Conservation (phyloP, 1,284 basidiomycete genomes). For the Ganoderma lucidum region DNA sequence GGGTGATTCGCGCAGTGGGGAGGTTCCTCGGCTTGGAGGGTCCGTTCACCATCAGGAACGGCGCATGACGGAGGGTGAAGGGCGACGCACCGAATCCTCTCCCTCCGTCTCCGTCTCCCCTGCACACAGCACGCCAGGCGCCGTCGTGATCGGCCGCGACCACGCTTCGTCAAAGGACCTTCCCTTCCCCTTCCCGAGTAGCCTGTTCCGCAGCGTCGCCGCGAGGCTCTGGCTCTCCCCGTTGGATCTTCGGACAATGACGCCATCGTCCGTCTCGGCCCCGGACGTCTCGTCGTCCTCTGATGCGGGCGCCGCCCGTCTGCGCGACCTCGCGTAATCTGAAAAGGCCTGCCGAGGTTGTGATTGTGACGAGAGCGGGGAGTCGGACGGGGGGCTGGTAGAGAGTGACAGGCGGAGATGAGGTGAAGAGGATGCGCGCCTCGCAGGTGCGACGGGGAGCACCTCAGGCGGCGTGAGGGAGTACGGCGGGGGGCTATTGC, state of each 20-base stretch:
- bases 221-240: conserved; percentile 17
- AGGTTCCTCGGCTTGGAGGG: conserved; percentile 57
- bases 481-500: conserved; percentile 34
- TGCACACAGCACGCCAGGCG: conserved; percentile 64
- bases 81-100: conserved; percentile 70
- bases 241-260: conserved; percentile 39
- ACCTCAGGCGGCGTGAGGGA: conserved; percentile 33
- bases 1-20: conserved; percentile 65
- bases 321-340: conserved; percentile 24
- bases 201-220: conserved; percentile 34
- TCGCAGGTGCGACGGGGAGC: conserved; percentile 11
- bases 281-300: conserved; percentile 36
- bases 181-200: conserved; percentile 46
- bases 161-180: conserved; percentile 32
- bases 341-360: conserved; percentile 26
- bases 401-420: conserved; percentile 24
- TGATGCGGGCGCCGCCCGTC: conserved; percentile 28
- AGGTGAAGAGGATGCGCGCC: conserved; percentile 29
- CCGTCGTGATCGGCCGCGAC: conserved; percentile 59
- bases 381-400: neutral
- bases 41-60: neutral
- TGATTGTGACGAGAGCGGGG: conserved; percentile 20
- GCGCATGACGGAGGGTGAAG: neutral
- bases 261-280: conserved; percentile 40
- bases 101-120: conserved; percentile 82